Evolutionary conservation across 2,329 filamentous ascomycete species (phyloP).

Genomic region (Claviceps sorghi): DNA sequence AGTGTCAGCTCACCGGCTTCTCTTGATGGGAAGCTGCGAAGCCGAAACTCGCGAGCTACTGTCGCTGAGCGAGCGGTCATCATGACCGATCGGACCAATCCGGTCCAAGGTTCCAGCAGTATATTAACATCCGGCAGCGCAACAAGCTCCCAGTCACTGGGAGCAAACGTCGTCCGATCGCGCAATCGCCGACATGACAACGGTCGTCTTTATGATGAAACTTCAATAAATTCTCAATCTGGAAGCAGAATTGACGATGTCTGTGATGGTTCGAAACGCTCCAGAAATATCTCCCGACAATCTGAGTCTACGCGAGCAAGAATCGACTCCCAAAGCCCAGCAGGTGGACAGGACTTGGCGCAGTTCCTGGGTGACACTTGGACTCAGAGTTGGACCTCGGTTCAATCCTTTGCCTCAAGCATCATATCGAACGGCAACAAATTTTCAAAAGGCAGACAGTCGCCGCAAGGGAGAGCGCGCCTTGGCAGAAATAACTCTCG

Average conservation of each 20-base stretch:
- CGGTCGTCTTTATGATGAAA: conserved; percentile 14
- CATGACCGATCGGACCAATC: conserved; percentile 21
- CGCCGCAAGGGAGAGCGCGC: background rate
- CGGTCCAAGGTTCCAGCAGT: conserved; percentile 19
- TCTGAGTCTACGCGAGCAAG: conserved; percentile 5
- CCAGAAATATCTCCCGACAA: background rate
- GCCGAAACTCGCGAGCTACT: conserved; percentile 13
- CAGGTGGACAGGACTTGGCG: conserved; percentile 23
- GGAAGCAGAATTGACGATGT: background rate
- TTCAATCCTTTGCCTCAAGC: conserved; percentile 38
- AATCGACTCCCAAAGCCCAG: conserved; percentile 13
- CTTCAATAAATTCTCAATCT: conserved; percentile 8
- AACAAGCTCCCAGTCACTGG: conserved; percentile 26
- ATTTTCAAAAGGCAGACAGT: conserved; percentile 1
- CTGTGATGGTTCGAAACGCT: background rate
- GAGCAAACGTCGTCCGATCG: conserved; percentile 28
- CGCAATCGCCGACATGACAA: conserved; percentile 34
- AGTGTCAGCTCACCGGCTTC: background rate
- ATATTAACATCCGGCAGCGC: conserved; percentile 32
- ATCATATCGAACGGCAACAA: conserved; percentile 18
- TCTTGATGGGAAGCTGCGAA: conserved; percentile 19
- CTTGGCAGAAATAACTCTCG: conserved; percentile 8
- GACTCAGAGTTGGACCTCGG: conserved; percentile 39
- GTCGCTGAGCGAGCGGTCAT: conserved; percentile 20
- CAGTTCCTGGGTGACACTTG: conserved; percentile 36